These are phyloP conservation scores for Rhodofomes roseus DNA, from an alignment of 1,284 basidiomycete genomes.

Conservation along the genomic window DNA sequence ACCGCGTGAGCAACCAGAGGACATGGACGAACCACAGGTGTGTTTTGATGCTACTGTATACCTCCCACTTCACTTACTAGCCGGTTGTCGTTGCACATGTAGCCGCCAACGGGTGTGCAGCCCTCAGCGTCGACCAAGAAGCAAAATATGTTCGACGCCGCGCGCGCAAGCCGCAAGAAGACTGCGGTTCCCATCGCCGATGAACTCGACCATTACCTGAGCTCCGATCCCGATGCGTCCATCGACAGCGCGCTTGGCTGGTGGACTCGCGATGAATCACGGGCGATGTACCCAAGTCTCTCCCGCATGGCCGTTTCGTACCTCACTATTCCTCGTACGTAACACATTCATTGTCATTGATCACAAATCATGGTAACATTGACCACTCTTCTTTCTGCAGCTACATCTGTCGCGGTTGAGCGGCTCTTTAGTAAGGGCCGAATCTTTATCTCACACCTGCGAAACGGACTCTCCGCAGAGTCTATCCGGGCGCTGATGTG, in stretches of 20 bases:
- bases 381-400: constrained; percentile 7
- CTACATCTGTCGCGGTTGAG: constrained; percentile 29
- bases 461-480: constrained; percentile 26
- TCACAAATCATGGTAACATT: background rate
- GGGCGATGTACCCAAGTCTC: constrained; percentile 21
- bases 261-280: constrained; percentile 23
- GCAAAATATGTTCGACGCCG: background rate
- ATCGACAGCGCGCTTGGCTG: constrained; percentile 17
- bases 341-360: constrained; percentile 15
- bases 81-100: too few species aligned
- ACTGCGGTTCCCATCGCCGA: background rate
- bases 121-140: background rate
- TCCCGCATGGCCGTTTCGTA: constrained; percentile 30
- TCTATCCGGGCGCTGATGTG: constrained; percentile 29
- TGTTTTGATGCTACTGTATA: background rate
- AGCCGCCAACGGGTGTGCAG: too few species aligned
- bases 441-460: constrained; percentile 26
- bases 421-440: constrained; percentile 28
- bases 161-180: background rate
- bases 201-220: background rate
- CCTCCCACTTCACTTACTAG: too few species aligned
- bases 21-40: background rate
- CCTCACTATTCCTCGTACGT: constrained; percentile 29
- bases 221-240: background rate
- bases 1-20: background rate